Evolutionary conservation across 441 rosid species (phyloP).

Genomic region (Adansonia gregorii): DNA sequence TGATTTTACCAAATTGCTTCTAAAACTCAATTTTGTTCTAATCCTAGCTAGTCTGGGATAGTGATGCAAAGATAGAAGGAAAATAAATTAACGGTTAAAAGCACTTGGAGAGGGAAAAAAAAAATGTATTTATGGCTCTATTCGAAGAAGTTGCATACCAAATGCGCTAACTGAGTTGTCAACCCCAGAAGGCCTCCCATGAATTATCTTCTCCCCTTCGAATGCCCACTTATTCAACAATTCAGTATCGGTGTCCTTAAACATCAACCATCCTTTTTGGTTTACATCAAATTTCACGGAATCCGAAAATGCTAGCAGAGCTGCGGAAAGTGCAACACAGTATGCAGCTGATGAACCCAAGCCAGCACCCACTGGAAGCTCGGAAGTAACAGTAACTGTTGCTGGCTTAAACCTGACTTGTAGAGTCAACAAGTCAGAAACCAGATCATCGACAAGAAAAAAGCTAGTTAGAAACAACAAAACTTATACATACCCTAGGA

Average conservation of each 20-base stretch:
- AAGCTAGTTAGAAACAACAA: conserved; percentile 18
- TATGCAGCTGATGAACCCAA: conserved; percentile 92
- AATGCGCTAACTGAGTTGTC: conserved; percentile 97
- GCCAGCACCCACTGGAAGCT: conserved; percentile 87
- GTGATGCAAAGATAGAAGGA: neutral
- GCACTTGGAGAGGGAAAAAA: neutral
- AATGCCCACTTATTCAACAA: conserved; percentile 90
- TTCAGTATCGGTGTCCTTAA: conserved; percentile 61
- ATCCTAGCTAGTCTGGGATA: neutral
- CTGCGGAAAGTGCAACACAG: conserved; percentile 79
- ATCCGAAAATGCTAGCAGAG: conserved; percentile 58
- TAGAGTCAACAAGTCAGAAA: conserved; percentile 27
- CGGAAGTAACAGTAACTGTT: conserved; percentile 63
- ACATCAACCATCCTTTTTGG: conserved; percentile 58
- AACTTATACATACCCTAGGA: conserved; percentile 62
- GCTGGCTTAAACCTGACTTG: conserved; percentile 71
- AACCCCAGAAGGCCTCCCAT: conserved; percentile 93
- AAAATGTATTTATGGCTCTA: neutral
- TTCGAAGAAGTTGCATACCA: conserved; percentile 52
- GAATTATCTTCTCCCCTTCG: conserved; percentile 92
- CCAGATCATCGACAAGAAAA: conserved; percentile 11
- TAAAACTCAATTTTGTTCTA: neutral
- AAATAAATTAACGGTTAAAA: neutral
- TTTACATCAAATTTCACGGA: conserved; percentile 44
- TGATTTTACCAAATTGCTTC: neutral